Percentiles rank a stretch among this genome's conserved stretches.
Evolutionary conservation across 441 rosid genomes (phyloP).

Genomic region (Brassica balearica): DNA sequence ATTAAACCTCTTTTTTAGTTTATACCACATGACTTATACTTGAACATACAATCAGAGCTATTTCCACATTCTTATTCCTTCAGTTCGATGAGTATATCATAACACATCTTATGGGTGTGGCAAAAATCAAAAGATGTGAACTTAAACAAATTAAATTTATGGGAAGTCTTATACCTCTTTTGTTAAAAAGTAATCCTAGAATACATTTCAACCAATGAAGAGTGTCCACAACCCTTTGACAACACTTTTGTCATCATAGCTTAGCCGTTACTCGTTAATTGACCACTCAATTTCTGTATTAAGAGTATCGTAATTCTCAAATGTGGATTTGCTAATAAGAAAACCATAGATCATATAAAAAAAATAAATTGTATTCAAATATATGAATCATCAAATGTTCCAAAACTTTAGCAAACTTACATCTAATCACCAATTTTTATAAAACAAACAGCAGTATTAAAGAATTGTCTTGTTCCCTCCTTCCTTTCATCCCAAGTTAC

Average conservation of each 20-base stretch:
- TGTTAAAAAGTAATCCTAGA: too few relatives aligned
- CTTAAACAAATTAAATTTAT: too few relatives aligned
- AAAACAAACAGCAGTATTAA: background rate
- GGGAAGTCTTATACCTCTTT: too few relatives aligned
- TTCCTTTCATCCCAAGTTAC: constrained; percentile 41
- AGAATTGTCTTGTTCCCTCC: background rate
- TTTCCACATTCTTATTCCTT: too few relatives aligned
- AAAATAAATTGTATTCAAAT: constrained; percentile 34
- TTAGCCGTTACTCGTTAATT: constrained; percentile 25
- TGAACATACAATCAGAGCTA: too few relatives aligned
- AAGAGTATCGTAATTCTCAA: background rate
- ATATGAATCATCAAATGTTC: constrained; percentile 19
- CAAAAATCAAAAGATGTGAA: too few relatives aligned
- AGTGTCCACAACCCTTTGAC: too few relatives aligned
- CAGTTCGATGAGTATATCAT: too few relatives aligned
- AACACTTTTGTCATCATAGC: background rate
- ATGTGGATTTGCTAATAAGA: background rate
- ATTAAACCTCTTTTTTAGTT: too few relatives aligned
- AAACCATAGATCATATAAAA: background rate
- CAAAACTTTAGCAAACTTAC: constrained; percentile 29
- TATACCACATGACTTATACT: too few relatives aligned
- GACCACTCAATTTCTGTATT: background rate
- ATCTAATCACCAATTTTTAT: constrained; percentile 26
- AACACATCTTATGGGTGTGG: too few relatives aligned
- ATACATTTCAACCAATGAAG: too few relatives aligned